Evolutionary conservation across 768 basidiomycete genomes (phyloP), one percentile per base, ranked within the genome.

Genomic region (Crucibulum laeve): DNA sequence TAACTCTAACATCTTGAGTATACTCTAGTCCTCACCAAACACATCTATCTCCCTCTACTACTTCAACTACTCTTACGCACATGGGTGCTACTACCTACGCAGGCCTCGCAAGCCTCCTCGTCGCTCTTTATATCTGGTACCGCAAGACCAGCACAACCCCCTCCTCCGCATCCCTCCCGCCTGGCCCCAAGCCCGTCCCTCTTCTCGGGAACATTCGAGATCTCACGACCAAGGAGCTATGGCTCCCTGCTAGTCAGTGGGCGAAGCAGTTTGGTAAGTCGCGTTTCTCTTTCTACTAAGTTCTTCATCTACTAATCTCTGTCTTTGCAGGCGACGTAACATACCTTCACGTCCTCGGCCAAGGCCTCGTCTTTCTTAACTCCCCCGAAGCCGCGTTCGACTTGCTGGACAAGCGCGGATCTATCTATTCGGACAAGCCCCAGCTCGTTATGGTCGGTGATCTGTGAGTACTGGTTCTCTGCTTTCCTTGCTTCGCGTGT

Each of bases 351-450:
- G 61, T 85, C 18, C 68, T 84, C 37, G 82, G 84, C 0, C 77
- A 85, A 47, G 74, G 77, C 1, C 73, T 90, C 25, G 67, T 88
- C 23, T 83, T 89, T 61, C 53, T 88, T 40, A 84, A 80, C 60
- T 75, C 74, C 25, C 70, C 73, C 5, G 73, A 82, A 26, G 79
- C 71, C 0, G 75, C 73, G 0, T 65, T 68, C 28, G 86, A 87
- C 25, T 61, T 91, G 43, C 64, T 91, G 50, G 86, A 89, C 43
- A 83, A 77, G 54, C 74, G 78, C 23, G 83, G 85, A 5, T 64
- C 74, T 6, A 80, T 87, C 22, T 89, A 88, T 58, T 81, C 86
- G 5, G 87, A 88, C 63, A 85, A 83, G 58, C 84, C 84, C 0
- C 63, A 67, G 19, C 64, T 87, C 18, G 69, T 83, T 34, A 88